Evolutionary conservation across 345 rosid genomes (phyloP).

Genomic region (Noccaea bulbosa): DNA sequence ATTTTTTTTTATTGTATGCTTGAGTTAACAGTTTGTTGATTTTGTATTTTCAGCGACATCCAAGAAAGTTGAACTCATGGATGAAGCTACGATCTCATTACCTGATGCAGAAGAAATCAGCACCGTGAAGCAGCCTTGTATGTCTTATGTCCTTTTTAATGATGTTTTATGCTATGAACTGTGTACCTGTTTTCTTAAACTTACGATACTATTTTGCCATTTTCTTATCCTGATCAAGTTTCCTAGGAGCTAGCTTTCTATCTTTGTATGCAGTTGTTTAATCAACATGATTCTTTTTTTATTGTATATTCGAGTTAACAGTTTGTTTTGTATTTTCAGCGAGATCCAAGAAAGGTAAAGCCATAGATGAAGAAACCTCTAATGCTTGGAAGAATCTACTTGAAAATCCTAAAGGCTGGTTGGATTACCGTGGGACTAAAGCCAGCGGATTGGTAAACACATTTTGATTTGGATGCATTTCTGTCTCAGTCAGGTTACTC

Average conservation of each 20-base stretch:
- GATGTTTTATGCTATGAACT: no score
- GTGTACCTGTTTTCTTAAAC: no score
- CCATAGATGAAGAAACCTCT: slow-evolving; percentile 28
- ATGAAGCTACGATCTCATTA: no score
- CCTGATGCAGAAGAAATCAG: no score
- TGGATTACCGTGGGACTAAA: slow-evolving; percentile 64
- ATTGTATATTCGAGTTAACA: background rate
- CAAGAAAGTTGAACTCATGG: slow-evolving; percentile 23
- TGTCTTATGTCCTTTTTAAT: no score
- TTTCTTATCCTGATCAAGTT: no score
- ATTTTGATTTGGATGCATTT: slow-evolving; percentile 8
- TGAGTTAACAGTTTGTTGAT: no score
- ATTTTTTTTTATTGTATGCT: no score
- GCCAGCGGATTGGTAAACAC: slow-evolving; percentile 56
- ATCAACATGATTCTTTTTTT: background rate
- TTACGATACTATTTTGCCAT: no score
- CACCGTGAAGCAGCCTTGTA: no score
- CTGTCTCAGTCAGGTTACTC: slow-evolving; percentile 7
- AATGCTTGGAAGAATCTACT: slow-evolving; percentile 62
- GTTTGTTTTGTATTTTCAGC: slow-evolving; percentile 11
- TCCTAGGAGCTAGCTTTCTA: background rate
- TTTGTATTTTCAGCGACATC: background rate
- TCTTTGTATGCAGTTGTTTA: no score
- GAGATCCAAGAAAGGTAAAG: slow-evolving; percentile 28
- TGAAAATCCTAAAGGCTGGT: slow-evolving; percentile 69